Evolutionary conservation across 768 basidiomycete genomes (phyloP).

Genomic region (Favolaschia claudopus): DNA sequence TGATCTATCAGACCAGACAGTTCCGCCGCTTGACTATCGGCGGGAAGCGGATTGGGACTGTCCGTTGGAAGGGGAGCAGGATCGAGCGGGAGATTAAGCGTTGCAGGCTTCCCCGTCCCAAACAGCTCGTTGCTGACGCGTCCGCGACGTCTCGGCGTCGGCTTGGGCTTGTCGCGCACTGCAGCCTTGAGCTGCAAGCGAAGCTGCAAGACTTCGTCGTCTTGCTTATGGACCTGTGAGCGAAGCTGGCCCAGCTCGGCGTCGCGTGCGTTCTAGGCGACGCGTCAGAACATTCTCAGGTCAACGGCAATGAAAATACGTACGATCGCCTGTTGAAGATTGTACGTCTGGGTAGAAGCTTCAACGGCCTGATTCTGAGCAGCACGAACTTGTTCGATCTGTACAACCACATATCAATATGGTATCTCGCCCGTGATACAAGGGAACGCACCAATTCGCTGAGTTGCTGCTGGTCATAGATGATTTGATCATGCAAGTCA

Average conservation of each 20-base stretch:
- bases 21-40: background rate
- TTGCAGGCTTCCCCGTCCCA: background rate
- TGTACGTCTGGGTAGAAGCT: background rate
- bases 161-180: background rate
- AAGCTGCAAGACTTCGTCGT: background rate
- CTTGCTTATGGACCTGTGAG: background rate
- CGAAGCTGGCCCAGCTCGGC: background rate
- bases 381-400: background rate
- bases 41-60: too few relatives aligned
- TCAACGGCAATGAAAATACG: background rate
- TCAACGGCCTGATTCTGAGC: background rate
- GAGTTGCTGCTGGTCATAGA: background rate
- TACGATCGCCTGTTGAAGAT: background rate
- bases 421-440: background rate
- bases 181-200: background rate
- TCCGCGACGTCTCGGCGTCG: background rate
- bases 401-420: background rate
- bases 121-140: background rate
- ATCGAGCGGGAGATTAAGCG: background rate
- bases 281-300: background rate
- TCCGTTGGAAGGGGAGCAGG: slow-evolving; percentile 2
- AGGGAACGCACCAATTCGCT: background rate
- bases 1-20: background rate
- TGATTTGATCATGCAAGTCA: background rate
- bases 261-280: background rate